Conservation (phyloP, 1,284 basidiomycete genomes). For the Ganoderma sp. region DNA sequence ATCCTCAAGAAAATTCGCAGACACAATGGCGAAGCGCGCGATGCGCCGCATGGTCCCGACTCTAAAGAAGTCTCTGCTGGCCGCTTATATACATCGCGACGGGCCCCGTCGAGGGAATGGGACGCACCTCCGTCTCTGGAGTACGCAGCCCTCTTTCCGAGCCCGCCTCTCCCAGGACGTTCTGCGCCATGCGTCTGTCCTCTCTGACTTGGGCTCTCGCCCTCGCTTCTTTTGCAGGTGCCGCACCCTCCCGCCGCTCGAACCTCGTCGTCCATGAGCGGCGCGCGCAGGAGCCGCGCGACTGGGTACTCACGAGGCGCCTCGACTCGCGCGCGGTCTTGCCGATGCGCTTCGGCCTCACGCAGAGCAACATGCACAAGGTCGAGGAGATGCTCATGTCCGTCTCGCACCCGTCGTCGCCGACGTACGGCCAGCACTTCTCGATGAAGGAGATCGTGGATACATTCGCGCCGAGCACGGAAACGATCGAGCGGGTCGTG, state of each 20-base stretch:
- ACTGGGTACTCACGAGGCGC: conserved; percentile 33
- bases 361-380: conserved; percentile 45
- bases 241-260: conserved; percentile 30
- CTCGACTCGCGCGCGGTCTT: conserved; percentile 36
- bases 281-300: conserved; percentile 37
- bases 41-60: not conserved
- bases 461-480: conserved; percentile 47
- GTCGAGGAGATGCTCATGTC: conserved; percentile 45
- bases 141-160: conserved; percentile 14
- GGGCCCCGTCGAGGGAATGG: not conserved
- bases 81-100: conserved; percentile 15
- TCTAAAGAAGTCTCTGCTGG: conserved; percentile 11
- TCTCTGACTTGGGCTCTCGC: conserved; percentile 16
- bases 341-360: conserved; percentile 44
- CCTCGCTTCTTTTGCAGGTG: conserved; percentile 26
- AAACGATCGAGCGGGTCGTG: conserved; percentile 44
- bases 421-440: conserved; percentile 47
- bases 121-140: conserved; percentile 19
- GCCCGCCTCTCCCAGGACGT: not conserved
- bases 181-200: conserved; percentile 22
- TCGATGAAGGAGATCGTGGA: conserved; percentile 43
- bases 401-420: conserved; percentile 46
- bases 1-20: not conserved
- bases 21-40: not conserved
- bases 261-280: conserved; percentile 40